Percentiles rank a stretch among this genome's conserved stretches.
Evolutionary conservation across 2,329 filamentous ascomycete genomes (phyloP).

Genomic region (Botrytis porri): DNA sequence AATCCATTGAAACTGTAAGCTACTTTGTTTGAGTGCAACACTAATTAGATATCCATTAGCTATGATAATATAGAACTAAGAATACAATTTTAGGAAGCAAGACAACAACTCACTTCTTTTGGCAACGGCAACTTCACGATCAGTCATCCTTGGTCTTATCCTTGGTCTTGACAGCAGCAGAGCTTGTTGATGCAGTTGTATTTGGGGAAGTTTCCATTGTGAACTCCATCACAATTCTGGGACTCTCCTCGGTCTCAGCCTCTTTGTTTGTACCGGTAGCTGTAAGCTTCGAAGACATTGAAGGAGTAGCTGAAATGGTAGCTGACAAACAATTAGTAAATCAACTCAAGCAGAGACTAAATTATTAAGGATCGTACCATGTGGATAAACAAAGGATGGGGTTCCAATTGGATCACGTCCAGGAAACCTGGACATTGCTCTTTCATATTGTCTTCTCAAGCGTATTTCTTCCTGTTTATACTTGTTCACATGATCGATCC

Average conservation of each 20-base stretch:
- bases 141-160: background rate
- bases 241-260: background rate
- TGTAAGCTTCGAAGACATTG: background rate
- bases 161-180: background rate
- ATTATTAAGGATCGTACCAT: background rate
- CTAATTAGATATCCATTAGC: background rate
- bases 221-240: background rate
- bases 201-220: background rate
- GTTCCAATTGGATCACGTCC: background rate
- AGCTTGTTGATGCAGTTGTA: background rate
- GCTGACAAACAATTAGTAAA: background rate
- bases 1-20: background rate
- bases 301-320: background rate
- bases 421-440: background rate
- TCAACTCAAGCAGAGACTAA: background rate
- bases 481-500: too few species aligned
- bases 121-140: background rate
- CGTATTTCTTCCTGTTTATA: too few species aligned
- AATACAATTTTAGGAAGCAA: background rate
- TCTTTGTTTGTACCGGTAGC: background rate
- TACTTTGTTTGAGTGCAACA: background rate
- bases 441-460: background rate
- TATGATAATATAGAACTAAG: background rate
- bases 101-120: background rate
- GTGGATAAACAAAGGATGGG: background rate